A percentile compares a stretch with the other conserved stretches of the same genome.
These are phyloP conservation scores for Angomonas desouzai DNA, from an alignment of 208 protist species.

Conservation along the genomic window DNA sequence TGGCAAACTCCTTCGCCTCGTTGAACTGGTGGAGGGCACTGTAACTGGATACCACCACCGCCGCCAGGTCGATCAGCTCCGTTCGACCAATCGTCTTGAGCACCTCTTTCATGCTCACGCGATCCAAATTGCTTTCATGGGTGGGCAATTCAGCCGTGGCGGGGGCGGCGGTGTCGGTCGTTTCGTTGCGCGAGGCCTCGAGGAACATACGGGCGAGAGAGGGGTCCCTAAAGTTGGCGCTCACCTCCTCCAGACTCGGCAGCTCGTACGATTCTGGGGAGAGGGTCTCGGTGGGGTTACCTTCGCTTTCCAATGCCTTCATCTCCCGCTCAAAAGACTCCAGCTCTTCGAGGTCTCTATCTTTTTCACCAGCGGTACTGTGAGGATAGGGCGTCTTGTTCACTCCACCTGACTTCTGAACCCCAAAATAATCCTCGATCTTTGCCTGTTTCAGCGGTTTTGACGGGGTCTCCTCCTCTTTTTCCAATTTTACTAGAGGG, in stretches of 20 bases:
- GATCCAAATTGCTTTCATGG: slow-evolving; percentile 19
- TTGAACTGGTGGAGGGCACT: slow-evolving; percentile 75
- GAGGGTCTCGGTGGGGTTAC: slow-evolving; percentile 13
- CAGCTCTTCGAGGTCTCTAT: slow-evolving; percentile 50
- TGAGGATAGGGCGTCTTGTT: slow-evolving; percentile 5
- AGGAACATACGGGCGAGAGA: slow-evolving; percentile 82
- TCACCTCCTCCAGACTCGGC: slow-evolving; percentile 80
- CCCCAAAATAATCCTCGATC: neutral
- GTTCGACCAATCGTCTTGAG: slow-evolving; percentile 49
- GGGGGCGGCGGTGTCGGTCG: slow-evolving; percentile 4
- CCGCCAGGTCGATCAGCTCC: slow-evolving; percentile 67
- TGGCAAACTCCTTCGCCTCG: slow-evolving; percentile 88
- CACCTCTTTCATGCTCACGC: slow-evolving; percentile 66
- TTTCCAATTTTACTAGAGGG: neutral
- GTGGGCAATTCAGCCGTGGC: neutral
- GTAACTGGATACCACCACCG: slow-evolving; percentile 80
- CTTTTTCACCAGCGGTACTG: slow-evolving; percentile 30
- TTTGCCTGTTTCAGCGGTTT: neutral
- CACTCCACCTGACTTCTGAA: neutral
- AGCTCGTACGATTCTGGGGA: slow-evolving; percentile 35
- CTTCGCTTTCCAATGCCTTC: slow-evolving; percentile 8
- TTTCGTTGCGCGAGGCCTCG: slow-evolving; percentile 51
- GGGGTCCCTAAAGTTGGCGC: slow-evolving; percentile 70
- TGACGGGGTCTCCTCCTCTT: neutral
- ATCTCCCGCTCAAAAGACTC: slow-evolving; percentile 24